These are phyloP conservation scores for Myochromella boudieri DNA, from an alignment of 768 basidiomycete genomes.

Conservation along the genomic window DNA sequence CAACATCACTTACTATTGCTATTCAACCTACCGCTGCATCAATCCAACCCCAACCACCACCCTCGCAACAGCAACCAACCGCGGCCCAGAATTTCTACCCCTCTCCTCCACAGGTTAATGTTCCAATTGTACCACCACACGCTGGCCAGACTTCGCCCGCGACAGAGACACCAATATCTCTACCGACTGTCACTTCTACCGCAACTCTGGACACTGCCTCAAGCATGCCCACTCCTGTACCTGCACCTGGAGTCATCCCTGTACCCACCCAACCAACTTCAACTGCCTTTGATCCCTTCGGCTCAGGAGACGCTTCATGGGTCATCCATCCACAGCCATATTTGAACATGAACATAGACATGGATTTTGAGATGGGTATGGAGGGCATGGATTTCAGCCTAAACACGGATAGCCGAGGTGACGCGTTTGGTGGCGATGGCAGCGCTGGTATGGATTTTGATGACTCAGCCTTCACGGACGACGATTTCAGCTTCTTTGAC, in stretches of 20 bases:
- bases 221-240: constrained; percentile 11
- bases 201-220: constrained; percentile 7
- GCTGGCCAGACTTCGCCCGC: constrained; percentile 26
- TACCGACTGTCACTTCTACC: constrained; percentile 4
- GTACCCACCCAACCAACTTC: constrained; percentile 13
- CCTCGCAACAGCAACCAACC: constrained; percentile 12
- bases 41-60: neutral
- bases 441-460: constrained; percentile 48
- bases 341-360: constrained; percentile 36
- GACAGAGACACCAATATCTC: neutral
- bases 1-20: constrained; percentile 8
- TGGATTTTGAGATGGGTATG: constrained; percentile 41
- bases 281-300: constrained; percentile 2
- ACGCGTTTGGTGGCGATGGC: constrained; percentile 25
- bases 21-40: constrained; percentile 9
- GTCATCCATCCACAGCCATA: constrained; percentile 16
- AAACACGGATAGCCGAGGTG: constrained; percentile 16
- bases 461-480: constrained; percentile 69
- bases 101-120: constrained; percentile 55
- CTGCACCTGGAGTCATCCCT: constrained; percentile 13
- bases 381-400: constrained; percentile 34
- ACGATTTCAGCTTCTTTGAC: constrained; percentile 89
- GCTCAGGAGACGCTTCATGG: constrained; percentile 32
- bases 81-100: constrained; percentile 52
- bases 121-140: constrained; percentile 23